Percentiles rank a stretch among this genome's conserved stretches.
These are phyloP conservation scores for Globisporangium recalcitrans DNA, from an alignment of 352 stramenopile genomes.

Conservation along the genomic window DNA sequence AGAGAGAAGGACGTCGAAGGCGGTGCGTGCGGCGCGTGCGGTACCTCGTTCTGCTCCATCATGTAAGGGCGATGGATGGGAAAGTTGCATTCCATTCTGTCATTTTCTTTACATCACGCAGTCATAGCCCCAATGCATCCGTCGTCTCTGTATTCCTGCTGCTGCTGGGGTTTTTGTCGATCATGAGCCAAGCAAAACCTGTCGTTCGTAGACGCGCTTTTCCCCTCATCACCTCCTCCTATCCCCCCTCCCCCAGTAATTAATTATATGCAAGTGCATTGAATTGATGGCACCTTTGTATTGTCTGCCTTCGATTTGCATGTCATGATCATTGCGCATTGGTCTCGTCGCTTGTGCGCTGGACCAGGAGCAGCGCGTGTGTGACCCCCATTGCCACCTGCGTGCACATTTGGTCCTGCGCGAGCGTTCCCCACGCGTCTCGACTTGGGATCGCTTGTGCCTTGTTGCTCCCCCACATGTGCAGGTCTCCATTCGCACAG, in stretches of 20 bases:
- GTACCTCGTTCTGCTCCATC: slow-evolving; percentile 45
- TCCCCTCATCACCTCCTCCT: not conserved
- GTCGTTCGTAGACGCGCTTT: slow-evolving; percentile 7
- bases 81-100: not conserved
- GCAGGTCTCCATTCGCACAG: slow-evolving; percentile 34
- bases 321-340: not conserved
- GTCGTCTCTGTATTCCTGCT: slow-evolving; percentile 7
- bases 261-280: slow-evolving; percentile 17
- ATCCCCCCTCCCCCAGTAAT: slow-evolving; percentile 3
- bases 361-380: slow-evolving; percentile 28
- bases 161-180: slow-evolving; percentile 14
- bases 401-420: slow-evolving; percentile 1
- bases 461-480: slow-evolving; percentile 41
- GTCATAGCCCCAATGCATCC: not conserved
- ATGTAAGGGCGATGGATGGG: slow-evolving; percentile 37
- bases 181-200: slow-evolving; percentile 2
- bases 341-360: not conserved
- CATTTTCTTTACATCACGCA: not conserved
- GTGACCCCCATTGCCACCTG: slow-evolving; percentile 21
- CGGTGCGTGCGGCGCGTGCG: slow-evolving; percentile 44
- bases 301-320: not conserved
- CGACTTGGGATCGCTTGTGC: not conserved
- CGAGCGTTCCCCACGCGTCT: slow-evolving; percentile 10
- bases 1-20: slow-evolving; percentile 43
- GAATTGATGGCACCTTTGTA: not conserved